Evolutionary conservation across 306 rosid genomes (phyloP), one percentile per base, ranked within the genome.

Genomic region (Acacia crassicarpa): DNA sequence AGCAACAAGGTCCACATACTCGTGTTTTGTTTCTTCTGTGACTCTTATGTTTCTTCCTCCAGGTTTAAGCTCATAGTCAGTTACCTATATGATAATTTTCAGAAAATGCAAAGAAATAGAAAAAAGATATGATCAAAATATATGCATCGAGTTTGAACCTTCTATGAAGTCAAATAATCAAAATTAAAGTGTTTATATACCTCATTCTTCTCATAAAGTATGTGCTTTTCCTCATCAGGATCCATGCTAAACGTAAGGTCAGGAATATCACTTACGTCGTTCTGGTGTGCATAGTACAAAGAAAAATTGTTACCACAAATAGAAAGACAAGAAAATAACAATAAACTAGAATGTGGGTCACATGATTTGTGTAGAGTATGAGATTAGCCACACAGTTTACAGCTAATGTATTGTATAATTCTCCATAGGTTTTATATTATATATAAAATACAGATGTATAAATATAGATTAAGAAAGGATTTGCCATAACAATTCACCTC

Each of bases 171-270:
- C 40, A 62, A 63, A 63, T 30, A 77, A 63, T 73, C 72, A 33
- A 82, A 72, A 82, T 63, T 25, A 66, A 69, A 66, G 70, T 27
- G 74, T 67, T 58, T 63, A 49, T 67, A 78, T 68, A 93, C 99
- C 97, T 93, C 95, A 82, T 89, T 94, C 86, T 92, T 93, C 89
- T 90, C 99, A 77, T 96, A 96, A 75, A 96, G 97, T 72, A 93
- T 96, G 86, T 86, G 99, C 65, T 96, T 92, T 87, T 96, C 99
- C 82, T 96, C 99, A 75, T 96, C 99, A 13, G 99, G 97, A 54
- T 96, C 99, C 97, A 92, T 93, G 95, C 98, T 92, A 92, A 96
- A 96, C 32, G 99, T 93, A 84, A 93, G 91, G 91, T 96, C 99
- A 82, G 85, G 98, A 87, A 92, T 73, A 80, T 93, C 98, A 78